A percentile compares a stretch with the other conserved stretches of the same genome.
These are phyloP conservation scores for Linnemannia elongata DNA, from an alignment of 192 early-diverging fungal species.

Conservation along the genomic window DNA sequence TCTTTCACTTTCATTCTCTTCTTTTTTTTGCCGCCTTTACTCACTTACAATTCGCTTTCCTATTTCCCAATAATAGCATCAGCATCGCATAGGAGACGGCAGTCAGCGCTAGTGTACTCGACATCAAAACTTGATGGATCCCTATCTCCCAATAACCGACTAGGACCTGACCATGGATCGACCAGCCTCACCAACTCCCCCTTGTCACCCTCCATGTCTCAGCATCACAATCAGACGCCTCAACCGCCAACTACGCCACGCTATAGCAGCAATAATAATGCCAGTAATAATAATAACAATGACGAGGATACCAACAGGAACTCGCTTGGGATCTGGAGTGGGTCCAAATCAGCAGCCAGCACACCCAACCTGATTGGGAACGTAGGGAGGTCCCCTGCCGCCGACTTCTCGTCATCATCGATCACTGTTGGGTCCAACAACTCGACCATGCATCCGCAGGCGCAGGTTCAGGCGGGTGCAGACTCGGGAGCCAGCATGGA, in stretches of 20 bases:
- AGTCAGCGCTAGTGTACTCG: slow-evolving; percentile 38
- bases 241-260: slow-evolving; percentile 23
- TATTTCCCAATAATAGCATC: background rate
- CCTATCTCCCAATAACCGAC: background rate
- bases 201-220: background rate
- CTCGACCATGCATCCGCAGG: background rate
- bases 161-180: background rate
- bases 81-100: slow-evolving; percentile 43
- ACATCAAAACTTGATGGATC: slow-evolving; percentile 23
- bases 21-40: background rate
- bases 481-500: slow-evolving; percentile 31
- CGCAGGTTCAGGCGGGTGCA: slow-evolving; percentile 26
- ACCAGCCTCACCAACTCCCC: background rate
- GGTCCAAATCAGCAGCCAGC: slow-evolving; percentile 42
- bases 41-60: background rate
- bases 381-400: background rate
- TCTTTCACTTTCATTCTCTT: background rate
- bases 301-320: slow-evolving; percentile 7
- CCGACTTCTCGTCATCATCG: slow-evolving; percentile 12
- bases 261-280: background rate
- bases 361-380: slow-evolving; percentile 43
- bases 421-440: background rate
- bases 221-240: slow-evolving; percentile 14
- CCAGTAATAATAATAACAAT: background rate
- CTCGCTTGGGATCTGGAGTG: slow-evolving; percentile 37